A percentile compares a stretch with the other conserved stretches of the same genome.
phyloP scores from a whole-genome alignment of 345 rosid species.

The Gossypium turneri region DNA sequence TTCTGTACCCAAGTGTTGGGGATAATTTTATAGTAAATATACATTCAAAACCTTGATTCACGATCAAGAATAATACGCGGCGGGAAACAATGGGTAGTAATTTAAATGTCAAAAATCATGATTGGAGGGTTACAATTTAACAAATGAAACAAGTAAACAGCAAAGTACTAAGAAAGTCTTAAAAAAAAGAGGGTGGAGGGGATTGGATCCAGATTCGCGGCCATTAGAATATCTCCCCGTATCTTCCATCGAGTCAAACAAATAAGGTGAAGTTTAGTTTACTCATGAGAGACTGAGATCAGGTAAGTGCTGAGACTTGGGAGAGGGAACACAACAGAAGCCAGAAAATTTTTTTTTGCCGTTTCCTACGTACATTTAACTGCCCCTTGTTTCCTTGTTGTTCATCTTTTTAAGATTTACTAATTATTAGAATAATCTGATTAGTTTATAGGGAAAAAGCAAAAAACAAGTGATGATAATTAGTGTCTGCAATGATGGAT shows the following conservation, averaged over 20 bases:
- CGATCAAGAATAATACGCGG: too few relatives aligned
- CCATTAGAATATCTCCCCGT: neutral
- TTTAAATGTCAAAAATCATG: neutral
- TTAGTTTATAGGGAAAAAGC: neutral
- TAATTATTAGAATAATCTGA: neutral
- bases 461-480: neutral
- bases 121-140: constrained; percentile 5
- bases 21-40: neutral
- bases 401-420: neutral
- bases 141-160: neutral
- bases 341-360: neutral
- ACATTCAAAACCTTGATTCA: neutral
- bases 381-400: neutral
- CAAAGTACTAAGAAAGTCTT: neutral
- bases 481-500: neutral
- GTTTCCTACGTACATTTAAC: neutral
- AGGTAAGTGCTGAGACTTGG: neutral
- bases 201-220: neutral
- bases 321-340: neutral
- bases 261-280: neutral
- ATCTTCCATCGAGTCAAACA: neutral
- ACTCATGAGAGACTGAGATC: neutral
- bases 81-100: neutral
- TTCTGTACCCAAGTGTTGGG: neutral
- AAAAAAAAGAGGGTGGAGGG: neutral